These are phyloP conservation scores for Xylaria sp. DNA, from an alignment of 2,329 filamentous ascomycete genomes.

Conservation along the genomic window DNA sequence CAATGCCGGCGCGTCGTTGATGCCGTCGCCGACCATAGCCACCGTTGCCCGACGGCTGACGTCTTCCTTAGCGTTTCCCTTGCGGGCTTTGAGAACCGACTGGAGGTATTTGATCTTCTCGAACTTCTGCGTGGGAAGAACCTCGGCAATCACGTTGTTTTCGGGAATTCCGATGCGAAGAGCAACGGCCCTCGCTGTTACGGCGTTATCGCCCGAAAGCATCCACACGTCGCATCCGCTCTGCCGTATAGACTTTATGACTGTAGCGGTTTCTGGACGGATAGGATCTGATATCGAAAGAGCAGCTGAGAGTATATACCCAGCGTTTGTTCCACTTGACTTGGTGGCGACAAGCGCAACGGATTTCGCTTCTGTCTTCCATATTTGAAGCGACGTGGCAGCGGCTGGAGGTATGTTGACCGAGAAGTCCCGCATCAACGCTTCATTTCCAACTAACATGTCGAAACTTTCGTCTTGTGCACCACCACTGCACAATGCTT, in stretches of 20 bases:
- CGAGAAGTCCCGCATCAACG: constrained; percentile 66
- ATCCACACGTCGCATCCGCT: constrained; percentile 84
- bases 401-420: constrained; percentile 54
- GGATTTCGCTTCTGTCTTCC: constrained; percentile 73
- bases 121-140: constrained; percentile 85
- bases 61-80: constrained; percentile 34
- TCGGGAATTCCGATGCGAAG: constrained; percentile 76
- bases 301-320: constrained; percentile 67
- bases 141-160: constrained; percentile 83
- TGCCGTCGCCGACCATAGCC: constrained; percentile 89
- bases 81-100: constrained; percentile 56
- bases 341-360: constrained; percentile 67
- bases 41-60: constrained; percentile 62
- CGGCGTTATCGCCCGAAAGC: constrained; percentile 90
- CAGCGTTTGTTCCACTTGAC: constrained; percentile 23
- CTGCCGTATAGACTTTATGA: constrained; percentile 72
- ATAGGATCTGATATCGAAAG: constrained; percentile 86
- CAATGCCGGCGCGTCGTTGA: constrained; percentile 88
- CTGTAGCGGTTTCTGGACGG: constrained; percentile 73
- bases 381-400: constrained; percentile 57
- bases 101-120: constrained; percentile 74
- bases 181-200: constrained; percentile 84
- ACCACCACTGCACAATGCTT: constrained; percentile 59
- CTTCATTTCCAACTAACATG: constrained; percentile 77
- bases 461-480: constrained; percentile 53